A percentile compares a stretch with the other conserved stretches of the same genome.
Conservation (phyloP, 2,329 filamentous ascomycete species). For the Xylaria sp. region DNA sequence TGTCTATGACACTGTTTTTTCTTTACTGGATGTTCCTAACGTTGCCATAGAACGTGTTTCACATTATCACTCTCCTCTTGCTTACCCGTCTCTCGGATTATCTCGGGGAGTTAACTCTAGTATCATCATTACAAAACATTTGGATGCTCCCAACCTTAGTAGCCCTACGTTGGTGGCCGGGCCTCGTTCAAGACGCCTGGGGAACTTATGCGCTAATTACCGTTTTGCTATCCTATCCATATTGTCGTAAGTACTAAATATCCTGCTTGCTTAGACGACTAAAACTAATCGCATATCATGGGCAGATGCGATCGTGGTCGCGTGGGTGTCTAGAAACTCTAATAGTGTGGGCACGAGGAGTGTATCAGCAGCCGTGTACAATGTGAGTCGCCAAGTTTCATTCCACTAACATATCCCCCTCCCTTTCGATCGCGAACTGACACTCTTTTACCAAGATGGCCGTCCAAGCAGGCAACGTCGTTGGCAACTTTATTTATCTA, state of each 20-base stretch:
- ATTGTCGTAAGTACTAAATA: constrained; percentile 53
- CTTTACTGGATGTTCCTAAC: constrained; percentile 5
- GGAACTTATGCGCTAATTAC: constrained; percentile 61
- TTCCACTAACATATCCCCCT: background rate
- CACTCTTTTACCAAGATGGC: constrained; percentile 45
- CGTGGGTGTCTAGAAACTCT: constrained; percentile 67
- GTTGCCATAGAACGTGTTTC: constrained; percentile 52
- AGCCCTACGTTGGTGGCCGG: constrained; percentile 59
- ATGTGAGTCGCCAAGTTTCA: constrained; percentile 48
- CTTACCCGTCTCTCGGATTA: constrained; percentile 62
- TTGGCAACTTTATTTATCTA: constrained; percentile 59
- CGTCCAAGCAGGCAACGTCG: constrained; percentile 51
- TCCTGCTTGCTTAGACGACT: background rate
- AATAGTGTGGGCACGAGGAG: constrained; percentile 68
- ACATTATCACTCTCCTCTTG: constrained; percentile 62
- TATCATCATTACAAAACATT: constrained; percentile 57
- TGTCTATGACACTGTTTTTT: constrained; percentile 23
- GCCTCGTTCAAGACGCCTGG: constrained; percentile 57
- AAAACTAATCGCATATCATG: constrained; percentile 4
- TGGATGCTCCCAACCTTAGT: constrained; percentile 67
- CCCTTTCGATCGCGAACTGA: background rate
- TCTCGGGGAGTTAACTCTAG: constrained; percentile 59
- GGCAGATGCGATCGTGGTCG: constrained; percentile 66
- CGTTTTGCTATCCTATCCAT: constrained; percentile 63
- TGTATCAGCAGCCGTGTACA: constrained; percentile 68